Evolutionary conservation across 108 stramenopile species (phyloP).

Genomic region (Schizochytrium sp.): DNA sequence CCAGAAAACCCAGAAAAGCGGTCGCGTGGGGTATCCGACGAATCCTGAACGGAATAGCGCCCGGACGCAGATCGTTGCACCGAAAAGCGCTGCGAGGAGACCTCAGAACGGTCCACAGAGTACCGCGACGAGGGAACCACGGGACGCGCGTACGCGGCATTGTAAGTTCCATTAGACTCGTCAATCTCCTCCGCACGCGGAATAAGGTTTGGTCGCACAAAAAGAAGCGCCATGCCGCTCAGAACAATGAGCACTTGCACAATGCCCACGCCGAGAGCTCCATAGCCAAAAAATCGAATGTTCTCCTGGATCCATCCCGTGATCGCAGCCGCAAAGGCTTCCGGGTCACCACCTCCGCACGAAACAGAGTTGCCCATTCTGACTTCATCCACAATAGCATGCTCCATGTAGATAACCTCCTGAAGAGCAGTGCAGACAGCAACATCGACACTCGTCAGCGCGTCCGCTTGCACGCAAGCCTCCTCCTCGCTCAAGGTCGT

Average conservation of each 20-base stretch:
- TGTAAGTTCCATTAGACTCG: not conserved
- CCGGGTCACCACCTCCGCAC: not conserved
- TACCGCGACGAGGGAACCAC: not conserved
- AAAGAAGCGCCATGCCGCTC: not conserved
- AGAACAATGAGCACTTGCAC: not conserved
- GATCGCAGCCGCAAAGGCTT: not conserved
- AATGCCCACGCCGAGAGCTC: constrained; percentile 7
- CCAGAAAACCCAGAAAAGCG: too few species aligned
- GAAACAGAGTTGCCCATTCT: not conserved
- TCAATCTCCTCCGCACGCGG: not conserved
- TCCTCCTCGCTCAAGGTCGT: not conserved
- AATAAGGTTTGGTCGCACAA: not conserved
- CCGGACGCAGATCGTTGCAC: not conserved
- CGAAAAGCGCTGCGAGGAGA: not conserved
- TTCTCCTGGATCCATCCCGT: not conserved
- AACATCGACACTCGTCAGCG: not conserved
- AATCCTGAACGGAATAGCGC: not conserved
- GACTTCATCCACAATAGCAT: not conserved
- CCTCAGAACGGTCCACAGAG: not conserved
- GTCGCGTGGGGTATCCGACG: not conserved
- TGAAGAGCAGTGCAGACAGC: not conserved
- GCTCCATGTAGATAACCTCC: not conserved
- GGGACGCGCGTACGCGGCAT: not conserved
- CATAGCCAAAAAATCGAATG: not conserved
- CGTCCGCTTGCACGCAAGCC: not conserved